A percentile compares a stretch with the other conserved stretches of the same genome.
phyloP scores from a whole-genome alignment of 441 rosid genomes.

The Pelargonium myrrhifolium region DNA sequence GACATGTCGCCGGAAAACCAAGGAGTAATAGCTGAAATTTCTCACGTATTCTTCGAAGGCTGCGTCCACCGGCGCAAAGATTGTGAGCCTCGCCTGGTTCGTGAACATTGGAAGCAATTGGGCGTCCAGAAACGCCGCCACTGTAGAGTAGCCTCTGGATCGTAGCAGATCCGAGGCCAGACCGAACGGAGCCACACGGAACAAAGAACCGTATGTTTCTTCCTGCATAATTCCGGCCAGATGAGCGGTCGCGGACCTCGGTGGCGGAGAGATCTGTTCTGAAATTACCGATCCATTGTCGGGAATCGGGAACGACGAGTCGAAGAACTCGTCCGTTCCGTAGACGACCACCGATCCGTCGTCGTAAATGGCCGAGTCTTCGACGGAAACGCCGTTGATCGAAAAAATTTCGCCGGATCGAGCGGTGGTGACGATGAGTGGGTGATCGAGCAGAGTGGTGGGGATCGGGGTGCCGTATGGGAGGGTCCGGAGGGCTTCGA shows the following conservation, averaged over 20 bases:
- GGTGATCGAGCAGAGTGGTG: neutral
- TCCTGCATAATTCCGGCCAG: neutral
- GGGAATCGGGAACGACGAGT: neutral
- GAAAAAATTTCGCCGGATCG: neutral
- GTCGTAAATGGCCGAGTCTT: neutral
- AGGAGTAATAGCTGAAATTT: conserved; percentile 10
- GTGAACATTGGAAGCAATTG: conserved; percentile 20
- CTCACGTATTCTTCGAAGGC: neutral
- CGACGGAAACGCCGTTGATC: neutral
- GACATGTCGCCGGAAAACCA: conserved; percentile 27
- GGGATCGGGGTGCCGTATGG: neutral
- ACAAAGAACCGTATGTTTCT: neutral
- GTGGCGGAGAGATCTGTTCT: neutral
- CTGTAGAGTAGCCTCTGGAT: conserved; percentile 26
- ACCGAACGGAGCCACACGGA: neutral
- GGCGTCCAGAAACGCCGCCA: conserved; percentile 35
- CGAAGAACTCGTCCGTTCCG: neutral
- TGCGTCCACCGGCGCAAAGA: conserved; percentile 33
- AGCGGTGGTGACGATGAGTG: neutral
- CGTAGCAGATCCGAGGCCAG: conserved; percentile 1
- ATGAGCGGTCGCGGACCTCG: neutral
- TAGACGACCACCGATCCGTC: neutral
- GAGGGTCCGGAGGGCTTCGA: neutral
- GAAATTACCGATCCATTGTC: no score
- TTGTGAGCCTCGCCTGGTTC: conserved; percentile 17